Percentiles rank a stretch among this genome's conserved stretches.
phyloP scores from a whole-genome alignment of 179 eudicot genomes.

The Gypsophila paniculata region DNA sequence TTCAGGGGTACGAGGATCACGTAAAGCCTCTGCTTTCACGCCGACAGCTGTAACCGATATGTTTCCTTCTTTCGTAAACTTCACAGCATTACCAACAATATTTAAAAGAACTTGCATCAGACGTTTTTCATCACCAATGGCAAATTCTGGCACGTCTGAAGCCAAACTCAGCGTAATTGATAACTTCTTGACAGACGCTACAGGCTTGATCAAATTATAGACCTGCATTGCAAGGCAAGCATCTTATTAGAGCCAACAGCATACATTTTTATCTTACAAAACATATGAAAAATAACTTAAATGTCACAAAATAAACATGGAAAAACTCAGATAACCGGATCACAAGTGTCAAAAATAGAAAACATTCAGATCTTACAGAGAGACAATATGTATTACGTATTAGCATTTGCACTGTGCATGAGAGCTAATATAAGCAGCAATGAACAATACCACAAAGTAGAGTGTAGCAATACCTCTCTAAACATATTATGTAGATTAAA shows the following conservation, averaged over 20 bases:
- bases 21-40: slow-evolving; percentile 56
- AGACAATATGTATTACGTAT: not conserved
- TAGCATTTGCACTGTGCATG: not conserved
- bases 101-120: slow-evolving; percentile 77
- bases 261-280: not conserved
- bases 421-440: not conserved
- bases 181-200: slow-evolving; percentile 74
- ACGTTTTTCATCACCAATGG: slow-evolving; percentile 85
- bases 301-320: not conserved
- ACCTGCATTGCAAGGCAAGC: slow-evolving; percentile 46
- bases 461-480: slow-evolving; percentile 47
- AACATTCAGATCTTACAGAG: not conserved
- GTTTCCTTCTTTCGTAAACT: slow-evolving; percentile 83
- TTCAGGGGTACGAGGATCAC: slow-evolving; percentile 64
- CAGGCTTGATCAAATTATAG: slow-evolving; percentile 66
- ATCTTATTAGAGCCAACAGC: slow-evolving; percentile 13
- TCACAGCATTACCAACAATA: slow-evolving; percentile 83
- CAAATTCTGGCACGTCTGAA: slow-evolving; percentile 67
- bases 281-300: not conserved
- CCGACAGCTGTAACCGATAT: slow-evolving; percentile 51
- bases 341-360: not conserved
- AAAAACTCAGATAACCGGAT: not conserved
- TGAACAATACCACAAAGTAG: not conserved
- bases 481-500: slow-evolving; percentile 72
- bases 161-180: slow-evolving; percentile 49